Evolutionary conservation across 2,329 filamentous ascomycete genomes (phyloP).

Genomic region (Cadophora sp.): DNA sequence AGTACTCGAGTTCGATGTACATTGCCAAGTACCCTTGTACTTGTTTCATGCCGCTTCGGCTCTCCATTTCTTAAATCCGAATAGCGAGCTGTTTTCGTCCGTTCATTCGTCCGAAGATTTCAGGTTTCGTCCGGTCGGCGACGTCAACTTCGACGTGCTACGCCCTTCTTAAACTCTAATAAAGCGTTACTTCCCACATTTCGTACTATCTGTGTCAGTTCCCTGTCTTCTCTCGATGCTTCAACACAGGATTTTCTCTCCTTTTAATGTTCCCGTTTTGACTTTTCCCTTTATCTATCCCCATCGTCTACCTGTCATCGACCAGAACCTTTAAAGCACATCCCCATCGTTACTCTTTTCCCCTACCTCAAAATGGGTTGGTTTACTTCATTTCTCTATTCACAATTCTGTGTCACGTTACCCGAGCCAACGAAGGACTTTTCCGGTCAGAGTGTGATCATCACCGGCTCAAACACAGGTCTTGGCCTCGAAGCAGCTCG

Average conservation of each 20-base stretch:
- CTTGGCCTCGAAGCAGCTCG: conserved; percentile 49
- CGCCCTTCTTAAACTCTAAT: not conserved
- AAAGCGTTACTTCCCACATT: not conserved
- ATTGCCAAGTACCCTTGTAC: not conserved
- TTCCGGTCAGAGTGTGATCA: conserved; percentile 44
- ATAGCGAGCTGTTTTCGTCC: not conserved
- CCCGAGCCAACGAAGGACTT: conserved; percentile 29
- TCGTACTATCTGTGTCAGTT: not conserved
- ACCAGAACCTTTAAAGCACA: not conserved
- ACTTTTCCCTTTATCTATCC: not conserved
- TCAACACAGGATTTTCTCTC: not conserved
- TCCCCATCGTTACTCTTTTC: not conserved
- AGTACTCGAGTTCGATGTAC: too few species aligned
- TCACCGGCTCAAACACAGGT: conserved; percentile 52
- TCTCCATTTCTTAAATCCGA: not conserved
- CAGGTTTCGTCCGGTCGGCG: not conserved
- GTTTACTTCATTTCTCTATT: conserved; percentile 27
- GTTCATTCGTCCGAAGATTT: not conserved
- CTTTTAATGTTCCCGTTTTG: not conserved
- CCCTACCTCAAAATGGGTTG: not conserved
- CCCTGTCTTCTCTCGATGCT: not conserved
- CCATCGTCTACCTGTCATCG: not conserved
- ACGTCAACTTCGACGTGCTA: not conserved
- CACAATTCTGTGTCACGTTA: conserved; percentile 28
- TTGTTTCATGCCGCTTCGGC: too few species aligned